Base-by-base conservation (phyloP, 768 basidiomycete species). In the Leccinum boreale region DNA sequence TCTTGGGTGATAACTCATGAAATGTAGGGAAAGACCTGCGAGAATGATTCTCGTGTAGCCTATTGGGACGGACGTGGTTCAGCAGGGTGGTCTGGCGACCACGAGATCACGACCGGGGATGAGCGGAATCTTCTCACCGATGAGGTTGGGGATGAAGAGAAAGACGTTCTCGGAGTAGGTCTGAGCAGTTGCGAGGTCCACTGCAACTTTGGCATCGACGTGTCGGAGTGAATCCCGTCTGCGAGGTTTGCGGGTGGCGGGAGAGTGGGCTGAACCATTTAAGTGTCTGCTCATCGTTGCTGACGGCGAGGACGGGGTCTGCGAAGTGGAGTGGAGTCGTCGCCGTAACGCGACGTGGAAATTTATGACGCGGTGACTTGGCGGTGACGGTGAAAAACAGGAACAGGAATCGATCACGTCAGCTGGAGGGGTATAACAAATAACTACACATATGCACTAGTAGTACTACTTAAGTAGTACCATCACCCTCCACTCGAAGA, bases 81-180 rank as follows among this genome's bases (percentile, higher is more conserved):
- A 62, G 57, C 9, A 28, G 21, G 35, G 24, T 21, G 51, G 46
- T 39, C 35, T 49, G 55, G 21, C 2, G 12, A 39, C n/a, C 21
- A 56, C 21, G 14, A 29, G 5, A 3, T 14, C n/a, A 17, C 19
- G 10, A 26, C 6, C 10, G 12, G 23, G 23, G 9, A 24, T 3
- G 42, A 14, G 15, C 6, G 39, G 23, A 39, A 19, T 1, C 4
- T 1, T 74, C 87, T 65, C 65, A 87, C 93, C 96, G 71, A 99
- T 98, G 67, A 99, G 78, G 75, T 99, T 99, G 39, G 97, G 95
- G 15, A 94, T 83, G 76, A 98, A 99, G 52, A 98, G 84, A 73
- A 96, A 99, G 62, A 98, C 90, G 73, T 98, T 98, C 78, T 99
- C 97, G 35, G 90, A 87, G 64, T 91, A 91, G 0, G 85, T 78